Evolutionary conservation across 352 stramenopile genomes (phyloP).

Genomic region (Phytophthora meadii): DNA sequence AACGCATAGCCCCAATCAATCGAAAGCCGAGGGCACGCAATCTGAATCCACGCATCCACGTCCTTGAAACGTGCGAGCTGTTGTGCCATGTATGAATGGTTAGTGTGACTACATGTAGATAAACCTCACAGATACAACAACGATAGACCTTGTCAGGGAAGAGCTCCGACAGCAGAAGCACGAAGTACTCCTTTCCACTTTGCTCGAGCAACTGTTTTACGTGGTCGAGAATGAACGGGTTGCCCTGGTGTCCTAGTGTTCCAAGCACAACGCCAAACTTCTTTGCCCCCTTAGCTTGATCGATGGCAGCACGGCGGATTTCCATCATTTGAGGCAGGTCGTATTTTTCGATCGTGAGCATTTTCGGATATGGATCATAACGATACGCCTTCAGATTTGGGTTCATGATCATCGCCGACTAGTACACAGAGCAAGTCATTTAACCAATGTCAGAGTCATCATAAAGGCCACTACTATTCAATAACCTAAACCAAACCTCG

Average conservation of each 20-base stretch:
- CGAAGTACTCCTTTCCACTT: constrained; percentile 93
- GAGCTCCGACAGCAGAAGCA: constrained; percentile 98
- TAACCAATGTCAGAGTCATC: not conserved
- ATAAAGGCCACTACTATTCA: too few species aligned
- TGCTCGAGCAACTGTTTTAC: constrained; percentile 89
- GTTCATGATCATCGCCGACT: constrained; percentile 99
- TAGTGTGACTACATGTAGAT: not conserved
- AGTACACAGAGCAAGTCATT: not conserved
- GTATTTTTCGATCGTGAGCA: constrained; percentile 97
- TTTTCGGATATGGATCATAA: constrained; percentile 99
- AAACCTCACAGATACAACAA: not conserved
- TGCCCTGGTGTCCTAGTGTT: constrained; percentile 98
- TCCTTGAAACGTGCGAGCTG: constrained; percentile 88
- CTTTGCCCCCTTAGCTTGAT: constrained; percentile 77
- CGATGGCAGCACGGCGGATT: constrained; percentile 87
- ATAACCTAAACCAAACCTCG: constrained; percentile 75
- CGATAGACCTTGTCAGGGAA: constrained; percentile 90
- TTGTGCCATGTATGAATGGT: constrained; percentile 4
- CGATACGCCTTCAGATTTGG: constrained; percentile 94
- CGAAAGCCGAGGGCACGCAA: constrained; percentile 97
- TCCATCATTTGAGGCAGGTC: constrained; percentile 96
- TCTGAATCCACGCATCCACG: constrained; percentile 98
- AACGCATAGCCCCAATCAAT: constrained; percentile 99
- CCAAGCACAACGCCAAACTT: constrained; percentile 98
- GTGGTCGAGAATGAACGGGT: constrained; percentile 95